Percentiles rank a stretch among this genome's conserved stretches.
phyloP scores from a whole-genome alignment of 1,139 yeast species.

The Yamadazyma siamensis region DNA sequence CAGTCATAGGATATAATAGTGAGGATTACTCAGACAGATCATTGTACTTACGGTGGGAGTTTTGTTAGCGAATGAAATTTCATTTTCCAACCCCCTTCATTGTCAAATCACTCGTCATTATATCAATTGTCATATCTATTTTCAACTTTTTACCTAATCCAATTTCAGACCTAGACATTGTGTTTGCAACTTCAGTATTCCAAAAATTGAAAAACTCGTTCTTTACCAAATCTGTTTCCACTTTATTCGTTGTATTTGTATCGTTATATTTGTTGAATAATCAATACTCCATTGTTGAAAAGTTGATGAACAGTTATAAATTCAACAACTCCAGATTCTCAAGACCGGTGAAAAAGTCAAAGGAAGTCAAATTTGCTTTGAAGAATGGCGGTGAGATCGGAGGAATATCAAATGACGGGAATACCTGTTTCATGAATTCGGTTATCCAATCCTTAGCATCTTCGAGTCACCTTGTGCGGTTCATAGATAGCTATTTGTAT shows the following conservation, averaged over 20 bases:
- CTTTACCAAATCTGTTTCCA: slow-evolving; percentile 8
- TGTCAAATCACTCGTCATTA: too few relatives aligned
- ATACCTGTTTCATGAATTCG: slow-evolving; percentile 91
- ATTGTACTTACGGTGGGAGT: too few relatives aligned
- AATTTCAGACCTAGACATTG: slow-evolving; percentile 4
- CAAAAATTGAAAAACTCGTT: slow-evolving; percentile 6
- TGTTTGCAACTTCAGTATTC: slow-evolving; percentile 4
- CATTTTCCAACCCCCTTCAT: too few relatives aligned
- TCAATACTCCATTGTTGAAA: slow-evolving; percentile 3
- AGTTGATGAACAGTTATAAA: slow-evolving; percentile 9
- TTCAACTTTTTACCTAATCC: neutral
- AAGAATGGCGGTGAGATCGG: slow-evolving; percentile 73
- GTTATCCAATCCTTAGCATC: slow-evolving; percentile 84
- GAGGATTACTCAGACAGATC: too few relatives aligned
- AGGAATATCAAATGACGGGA: slow-evolving; percentile 85
- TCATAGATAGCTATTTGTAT: slow-evolving; percentile 48
- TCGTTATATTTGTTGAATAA: slow-evolving; percentile 6
- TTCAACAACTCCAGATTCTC: slow-evolving; percentile 10
- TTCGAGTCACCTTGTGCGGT: slow-evolving; percentile 56
- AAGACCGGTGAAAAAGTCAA: slow-evolving; percentile 15
- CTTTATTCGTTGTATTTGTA: slow-evolving; percentile 7
- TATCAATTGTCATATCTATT: too few relatives aligned
- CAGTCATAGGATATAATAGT: too few relatives aligned
- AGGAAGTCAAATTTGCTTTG: slow-evolving; percentile 37
- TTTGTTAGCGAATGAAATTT: too few relatives aligned